phyloP scores from a whole-genome alignment of 1,284 basidiomycete species.

The Melampsora americana region DNA sequence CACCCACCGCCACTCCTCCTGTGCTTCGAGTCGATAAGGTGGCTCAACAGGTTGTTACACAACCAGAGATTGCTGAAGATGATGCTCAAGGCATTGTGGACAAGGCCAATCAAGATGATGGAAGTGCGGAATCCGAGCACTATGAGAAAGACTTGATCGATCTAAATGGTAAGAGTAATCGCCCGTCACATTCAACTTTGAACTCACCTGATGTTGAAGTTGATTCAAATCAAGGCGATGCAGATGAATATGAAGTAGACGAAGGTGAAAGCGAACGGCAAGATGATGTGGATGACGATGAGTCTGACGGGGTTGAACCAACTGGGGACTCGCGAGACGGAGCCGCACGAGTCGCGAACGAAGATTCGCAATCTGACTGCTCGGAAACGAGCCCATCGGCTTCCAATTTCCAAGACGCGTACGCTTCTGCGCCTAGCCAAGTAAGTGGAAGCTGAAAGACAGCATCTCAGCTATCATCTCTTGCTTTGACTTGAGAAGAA shows the following conservation, averaged over 20 bases:
- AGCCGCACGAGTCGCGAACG: conserved; percentile 5
- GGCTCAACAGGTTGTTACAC: neutral
- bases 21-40: neutral
- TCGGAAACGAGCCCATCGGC: conserved; percentile 13
- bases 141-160: conserved; percentile 9
- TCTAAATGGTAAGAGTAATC: neutral
- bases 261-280: conserved; percentile 12
- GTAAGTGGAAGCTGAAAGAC: neutral
- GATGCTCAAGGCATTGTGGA: neutral
- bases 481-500: too few species aligned
- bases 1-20: neutral
- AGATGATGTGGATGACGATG: neutral
- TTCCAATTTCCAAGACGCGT: neutral
- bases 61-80: neutral
- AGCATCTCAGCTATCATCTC: too few species aligned
- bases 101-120: neutral
- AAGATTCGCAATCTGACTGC: conserved; percentile 19
- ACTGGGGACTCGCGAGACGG: neutral
- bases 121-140: neutral
- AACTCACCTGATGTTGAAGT: conserved; percentile 1
- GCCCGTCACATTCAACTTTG: neutral
- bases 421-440: neutral
- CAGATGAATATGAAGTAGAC: neutral
- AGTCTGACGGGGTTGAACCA: neutral
- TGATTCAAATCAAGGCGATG: neutral